These are phyloP conservation scores for Mercurialis annua DNA, from an alignment of 345 rosid species.

Conservation along the genomic window DNA sequence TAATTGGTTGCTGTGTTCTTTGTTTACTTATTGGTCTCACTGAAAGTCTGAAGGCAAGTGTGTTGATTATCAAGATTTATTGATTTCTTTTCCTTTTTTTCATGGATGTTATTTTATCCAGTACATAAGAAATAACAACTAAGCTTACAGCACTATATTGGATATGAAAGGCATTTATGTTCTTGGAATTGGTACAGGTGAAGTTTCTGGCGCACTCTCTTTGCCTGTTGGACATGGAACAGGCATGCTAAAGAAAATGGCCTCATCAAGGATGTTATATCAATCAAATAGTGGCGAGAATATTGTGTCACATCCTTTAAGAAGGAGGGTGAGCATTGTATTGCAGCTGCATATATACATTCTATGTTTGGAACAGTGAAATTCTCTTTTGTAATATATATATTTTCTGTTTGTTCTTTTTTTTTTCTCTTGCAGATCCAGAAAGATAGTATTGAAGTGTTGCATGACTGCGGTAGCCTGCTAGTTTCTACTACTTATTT, in stretches of 20 bases:
- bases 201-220: constrained; percentile 87
- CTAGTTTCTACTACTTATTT: constrained; percentile 69
- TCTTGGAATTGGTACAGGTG: constrained; percentile 52
- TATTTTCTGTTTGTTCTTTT: neutral
- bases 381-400: neutral
- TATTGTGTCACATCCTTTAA: constrained; percentile 51
- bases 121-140: neutral
- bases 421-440: constrained; percentile 33
- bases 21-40: neutral
- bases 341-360: neutral
- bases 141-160: neutral
- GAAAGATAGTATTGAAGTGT: constrained; percentile 45
- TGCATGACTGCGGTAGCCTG: constrained; percentile 57
- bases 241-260: constrained; percentile 57
- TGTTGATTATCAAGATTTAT: too few species aligned
- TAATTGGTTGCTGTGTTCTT: neutral
- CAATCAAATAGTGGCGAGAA: constrained; percentile 53
- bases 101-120: too few species aligned
- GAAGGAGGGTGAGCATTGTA: constrained; percentile 58
- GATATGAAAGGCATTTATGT: constrained; percentile 6
- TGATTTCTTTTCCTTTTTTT: neutral
- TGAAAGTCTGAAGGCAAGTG: too few species aligned
- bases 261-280: constrained; percentile 71
- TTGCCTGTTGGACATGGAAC: constrained; percentile 74
- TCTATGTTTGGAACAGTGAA: neutral